Base-by-base conservation (phyloP, 2,329 filamentous ascomycete species). In the Biscogniauxia marginata region DNA sequence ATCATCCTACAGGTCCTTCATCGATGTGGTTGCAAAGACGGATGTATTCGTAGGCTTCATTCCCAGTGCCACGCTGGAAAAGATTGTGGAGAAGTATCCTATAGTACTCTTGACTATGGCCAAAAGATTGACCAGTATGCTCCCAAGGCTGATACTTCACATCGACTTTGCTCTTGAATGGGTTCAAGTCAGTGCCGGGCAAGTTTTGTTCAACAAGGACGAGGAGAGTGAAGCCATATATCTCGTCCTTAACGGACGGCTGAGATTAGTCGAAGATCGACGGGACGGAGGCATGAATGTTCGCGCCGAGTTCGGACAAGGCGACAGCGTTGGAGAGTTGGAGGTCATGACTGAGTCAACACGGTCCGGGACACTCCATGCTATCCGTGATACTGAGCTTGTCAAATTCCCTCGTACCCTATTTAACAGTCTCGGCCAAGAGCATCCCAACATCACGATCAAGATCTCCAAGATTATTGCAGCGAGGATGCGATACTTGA, bases 401-500 rank as follows among this genome's bases (percentile, higher is more conserved):
- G 93, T 96, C 56, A 98, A 96, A 67, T 96, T 99, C 58, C 95
- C 95, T 0, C 90, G 93, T 56, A 96, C 91, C 0, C 77, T 99
- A 1, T 99, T 99, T 79, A 99, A 99, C 78, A 99, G 95, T 69
- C 83, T 99, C 52, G 95, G 95, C 0, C 89, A 96, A 69, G 95
- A 99, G 69, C 95, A 99, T 68, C 95, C 95, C 4, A 96, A 92
- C 46, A 99, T 99, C 68, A 98, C 95, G 0, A 98, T 99, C 72
- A 97, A 98, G 73, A 96, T 99, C 23, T 98, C 95, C 1, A 99
- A 98, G 73, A 95, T 99, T 64, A 97, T 99, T 66, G 95, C 95
- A 0, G 92, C 93, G 34, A 86, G 95, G 3, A 98, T 99, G 95
- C 83, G 93, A 58, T 84, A 90, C 45, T 76, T 97, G 43, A 85